A percentile compares a stretch with the other conserved stretches of the same genome.
These are phyloP conservation scores for Quercus glauca DNA, from an alignment of 306 rosid genomes.

Conservation along the genomic window DNA sequence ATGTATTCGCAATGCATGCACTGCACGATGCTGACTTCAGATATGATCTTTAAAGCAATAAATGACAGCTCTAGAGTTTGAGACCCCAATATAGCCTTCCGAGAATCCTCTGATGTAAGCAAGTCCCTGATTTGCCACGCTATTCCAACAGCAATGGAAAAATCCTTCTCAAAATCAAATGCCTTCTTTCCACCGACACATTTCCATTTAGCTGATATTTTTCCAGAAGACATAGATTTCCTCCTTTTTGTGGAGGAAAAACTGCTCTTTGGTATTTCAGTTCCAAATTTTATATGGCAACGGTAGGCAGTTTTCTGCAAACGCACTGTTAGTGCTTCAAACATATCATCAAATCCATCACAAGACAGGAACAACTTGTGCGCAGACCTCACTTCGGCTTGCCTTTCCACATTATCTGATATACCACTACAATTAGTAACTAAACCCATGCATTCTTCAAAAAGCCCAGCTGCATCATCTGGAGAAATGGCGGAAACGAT, in stretches of 20 bases:
- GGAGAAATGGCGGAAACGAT: constrained; percentile 62
- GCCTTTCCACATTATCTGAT: constrained; percentile 58
- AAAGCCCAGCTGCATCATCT: constrained; percentile 52
- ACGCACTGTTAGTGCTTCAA: constrained; percentile 59
- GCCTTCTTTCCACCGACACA: constrained; percentile 42
- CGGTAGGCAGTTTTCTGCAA: constrained; percentile 78
- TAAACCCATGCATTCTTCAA: constrained; percentile 56
- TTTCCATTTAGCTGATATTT: constrained; percentile 48
- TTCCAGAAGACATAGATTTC: constrained; percentile 43
- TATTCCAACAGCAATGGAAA: constrained; percentile 66
- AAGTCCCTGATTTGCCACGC: constrained; percentile 89
- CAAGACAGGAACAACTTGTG: constrained; percentile 70
- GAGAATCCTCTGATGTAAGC: constrained; percentile 50
- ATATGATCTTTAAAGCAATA: constrained; percentile 62
- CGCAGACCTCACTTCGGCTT: constrained; percentile 81
- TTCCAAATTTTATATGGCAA: constrained; percentile 75
- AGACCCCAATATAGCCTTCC: constrained; percentile 54
- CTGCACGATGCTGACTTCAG: constrained; percentile 71
- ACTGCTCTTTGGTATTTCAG: constrained; percentile 42
- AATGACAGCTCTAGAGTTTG: constrained; percentile 48
- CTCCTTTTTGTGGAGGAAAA: constrained; percentile 48
- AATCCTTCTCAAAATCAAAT: constrained; percentile 67
- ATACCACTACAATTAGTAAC: constrained; percentile 75
- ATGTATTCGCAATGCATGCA: constrained; percentile 49
- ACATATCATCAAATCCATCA: constrained; percentile 66